These are phyloP conservation scores for Pseudogymnoascus pannorum DNA, from an alignment of 2,329 filamentous ascomycete genomes.

Conservation along the genomic window DNA sequence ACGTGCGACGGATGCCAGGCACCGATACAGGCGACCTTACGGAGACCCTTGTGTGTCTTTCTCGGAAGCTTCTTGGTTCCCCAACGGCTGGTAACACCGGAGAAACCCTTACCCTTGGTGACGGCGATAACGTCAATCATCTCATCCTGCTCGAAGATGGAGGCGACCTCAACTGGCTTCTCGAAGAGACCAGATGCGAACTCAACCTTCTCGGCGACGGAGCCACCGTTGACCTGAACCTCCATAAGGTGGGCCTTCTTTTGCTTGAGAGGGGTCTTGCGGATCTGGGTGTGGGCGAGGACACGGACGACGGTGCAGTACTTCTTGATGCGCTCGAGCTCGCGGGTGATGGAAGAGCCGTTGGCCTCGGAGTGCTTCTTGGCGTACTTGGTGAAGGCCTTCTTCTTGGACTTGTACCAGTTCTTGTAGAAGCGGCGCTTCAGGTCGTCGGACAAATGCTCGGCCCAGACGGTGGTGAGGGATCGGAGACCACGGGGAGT, in stretches of 20 bases:
- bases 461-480: conserved; percentile 98
- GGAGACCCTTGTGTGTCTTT: conserved; percentile 99
- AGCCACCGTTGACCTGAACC: conserved; percentile 98
- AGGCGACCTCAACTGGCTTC: conserved; percentile 91
- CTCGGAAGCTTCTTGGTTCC: conserved; percentile 99
- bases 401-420: conserved; percentile 99
- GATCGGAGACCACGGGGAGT: conserved; percentile 98
- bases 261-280: conserved; percentile 99
- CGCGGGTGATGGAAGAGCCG: conserved; percentile 85
- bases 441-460: conserved; percentile 97
- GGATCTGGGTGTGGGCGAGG: conserved; percentile 98
- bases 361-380: conserved; percentile 98
- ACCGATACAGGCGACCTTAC: conserved; percentile 99
- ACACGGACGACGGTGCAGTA: conserved; percentile 99
- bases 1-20: conserved; percentile 99
- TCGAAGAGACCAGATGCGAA: conserved; percentile 96
- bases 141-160: conserved; percentile 99
- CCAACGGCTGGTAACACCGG: conserved; percentile 96
- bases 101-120: conserved; percentile 99
- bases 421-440: conserved; percentile 99
- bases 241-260: conserved; percentile 99
- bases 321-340: conserved; percentile 99
- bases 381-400: conserved; percentile 99
- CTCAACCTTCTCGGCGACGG: conserved; percentile 90
- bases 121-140: conserved; percentile 99